Evolutionary conservation across 495 filamentous ascomycete species (phyloP), one percentile per base, ranked within the genome.

Genomic region (Aspergillus homomorphus): DNA sequence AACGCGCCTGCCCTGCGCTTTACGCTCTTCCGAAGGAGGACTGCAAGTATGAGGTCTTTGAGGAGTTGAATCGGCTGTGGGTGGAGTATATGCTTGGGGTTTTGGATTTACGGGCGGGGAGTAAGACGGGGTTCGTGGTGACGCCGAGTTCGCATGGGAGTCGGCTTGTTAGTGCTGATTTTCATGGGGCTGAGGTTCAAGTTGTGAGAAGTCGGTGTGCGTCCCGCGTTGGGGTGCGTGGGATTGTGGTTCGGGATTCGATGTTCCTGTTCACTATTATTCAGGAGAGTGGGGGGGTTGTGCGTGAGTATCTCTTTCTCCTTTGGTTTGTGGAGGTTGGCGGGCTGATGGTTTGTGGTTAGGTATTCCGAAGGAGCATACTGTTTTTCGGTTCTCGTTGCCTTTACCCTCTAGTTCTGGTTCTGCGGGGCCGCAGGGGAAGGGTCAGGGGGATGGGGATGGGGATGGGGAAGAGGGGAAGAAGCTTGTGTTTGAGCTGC

Each of bases 241-340:
- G 94, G 15, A 91, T 97, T 66, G 89, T 97, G 64, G 82, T 96
- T 19, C 85, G 89, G 68, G 94, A 98, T 77, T 85, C 88, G 28
- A 91, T 87, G 70, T 91, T 88, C 69, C 84, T 85, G 12, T 94
- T 97, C 75, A 87, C 92, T 70, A 68, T 98, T 63, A 79, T 98
- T 28, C 94, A 86, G 18, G 73, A 73, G 73, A 69, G 71, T 64
- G 77, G 82, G 66, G 78, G 78, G 57, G 67, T 94, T 54, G 84
- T 86, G 69, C 76, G 89, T 84, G 53, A 78, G 78, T 73, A 54
- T 42, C 3, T 22, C 54, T 26, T 21, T 19, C 52, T 41, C 15
- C 51, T 50, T 44, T 28, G 20, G 8, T 3, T 46, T 22, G 56
- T 53, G 30, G 24, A 19, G 24, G 28, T 33, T 33, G 3, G 20